These are phyloP conservation scores for Suhomyces guaymorum DNA, from an alignment of 1,139 yeast species.

Conservation along the genomic window DNA sequence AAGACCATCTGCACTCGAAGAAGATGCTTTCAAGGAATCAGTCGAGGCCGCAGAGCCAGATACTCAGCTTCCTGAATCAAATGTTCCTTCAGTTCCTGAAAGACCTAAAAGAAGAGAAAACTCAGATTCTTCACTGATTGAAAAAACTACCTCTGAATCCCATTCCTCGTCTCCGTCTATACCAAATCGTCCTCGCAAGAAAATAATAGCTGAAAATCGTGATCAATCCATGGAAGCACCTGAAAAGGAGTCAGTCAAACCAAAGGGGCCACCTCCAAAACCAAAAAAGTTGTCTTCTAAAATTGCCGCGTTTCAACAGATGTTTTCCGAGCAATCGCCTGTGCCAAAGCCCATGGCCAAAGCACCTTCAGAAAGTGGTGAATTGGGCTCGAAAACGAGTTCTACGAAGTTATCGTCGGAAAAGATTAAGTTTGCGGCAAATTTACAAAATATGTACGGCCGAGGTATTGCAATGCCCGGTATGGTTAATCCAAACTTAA, in stretches of 20 bases:
- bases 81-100: conserved; percentile 16
- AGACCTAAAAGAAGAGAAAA: conserved; percentile 14
- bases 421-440: conserved; percentile 52
- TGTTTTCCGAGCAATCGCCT: conserved; percentile 44
- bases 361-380: conserved; percentile 4
- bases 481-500: conserved; percentile 40
- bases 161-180: conserved; percentile 1
- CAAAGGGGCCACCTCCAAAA: conserved; percentile 60
- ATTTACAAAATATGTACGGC: conserved; percentile 59
- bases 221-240: no score
- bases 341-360: conserved; percentile 10
- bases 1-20: no score
- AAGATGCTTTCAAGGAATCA: no score
- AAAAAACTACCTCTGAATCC: background rate
- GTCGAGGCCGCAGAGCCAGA: no score
- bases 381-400: conserved; percentile 11
- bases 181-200: conserved; percentile 13
- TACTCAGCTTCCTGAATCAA: no score
- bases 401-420: conserved; percentile 36
- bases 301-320: conserved; percentile 78
- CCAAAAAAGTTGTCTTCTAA: conserved; percentile 76
- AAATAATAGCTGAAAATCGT: background rate
- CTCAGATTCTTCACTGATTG: no score
- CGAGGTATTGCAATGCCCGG: conserved; percentile 63
- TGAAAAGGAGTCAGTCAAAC: no score